phyloP scores from a whole-genome alignment of 2,329 filamentous ascomycete genomes.

The Myriosclerotinia scirpicola region DNA sequence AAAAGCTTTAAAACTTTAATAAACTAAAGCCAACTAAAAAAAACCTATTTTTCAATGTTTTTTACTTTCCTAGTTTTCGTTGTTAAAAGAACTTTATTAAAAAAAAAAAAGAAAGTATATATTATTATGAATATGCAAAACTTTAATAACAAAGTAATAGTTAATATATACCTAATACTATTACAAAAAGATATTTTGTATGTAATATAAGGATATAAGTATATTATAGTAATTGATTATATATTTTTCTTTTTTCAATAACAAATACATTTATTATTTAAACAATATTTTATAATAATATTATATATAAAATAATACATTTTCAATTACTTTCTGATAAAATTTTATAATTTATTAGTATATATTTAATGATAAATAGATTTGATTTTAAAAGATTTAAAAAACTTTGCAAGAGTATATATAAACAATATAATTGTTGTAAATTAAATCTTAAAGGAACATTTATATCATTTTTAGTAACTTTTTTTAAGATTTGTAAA shows the following conservation, averaged over 20 bases:
- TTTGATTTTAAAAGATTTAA: too few relatives aligned
- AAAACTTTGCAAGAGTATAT: too few relatives aligned
- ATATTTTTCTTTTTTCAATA: neutral
- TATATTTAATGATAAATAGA: too few relatives aligned
- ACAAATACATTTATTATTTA: too few relatives aligned
- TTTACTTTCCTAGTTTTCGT: neutral
- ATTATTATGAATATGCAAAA: neutral
- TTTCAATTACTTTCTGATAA: too few relatives aligned
- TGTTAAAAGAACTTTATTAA: neutral
- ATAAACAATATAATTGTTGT: too few relatives aligned
- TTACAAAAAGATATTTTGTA: neutral
- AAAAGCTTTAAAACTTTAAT: neutral
- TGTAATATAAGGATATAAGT: neutral
- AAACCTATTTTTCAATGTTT: neutral
- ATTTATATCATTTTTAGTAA: too few relatives aligned
- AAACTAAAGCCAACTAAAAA: neutral
- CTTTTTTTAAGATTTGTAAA: too few relatives aligned
- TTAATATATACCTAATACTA: neutral
- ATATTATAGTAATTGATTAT: neutral
- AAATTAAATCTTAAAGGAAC: too few relatives aligned
- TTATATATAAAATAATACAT: too few relatives aligned
- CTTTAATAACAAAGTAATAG: neutral
- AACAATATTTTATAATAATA: too few relatives aligned
- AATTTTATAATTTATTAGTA: too few relatives aligned
- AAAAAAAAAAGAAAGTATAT: neutral